Evolutionary conservation across 129 eudicot species (phyloP).

Genomic region (Tanacetum coccineum): DNA sequence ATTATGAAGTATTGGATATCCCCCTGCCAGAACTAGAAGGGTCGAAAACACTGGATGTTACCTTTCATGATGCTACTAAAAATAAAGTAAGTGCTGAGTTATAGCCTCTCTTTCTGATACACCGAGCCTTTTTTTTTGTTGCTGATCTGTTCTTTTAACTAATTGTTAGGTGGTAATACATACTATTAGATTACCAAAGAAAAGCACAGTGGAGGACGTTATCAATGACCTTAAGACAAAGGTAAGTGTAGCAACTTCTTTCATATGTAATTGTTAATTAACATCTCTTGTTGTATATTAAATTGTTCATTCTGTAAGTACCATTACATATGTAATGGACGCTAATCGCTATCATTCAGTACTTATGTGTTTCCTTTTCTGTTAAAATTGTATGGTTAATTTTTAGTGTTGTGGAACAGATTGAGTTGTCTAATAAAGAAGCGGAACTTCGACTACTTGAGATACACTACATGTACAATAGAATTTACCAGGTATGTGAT

Average conservation of each 20-base stretch:
- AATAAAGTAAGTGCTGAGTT: conserved; percentile 43
- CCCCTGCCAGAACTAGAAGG: conserved; percentile 58
- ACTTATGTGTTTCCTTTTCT: not conserved
- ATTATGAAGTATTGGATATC: conserved; percentile 68
- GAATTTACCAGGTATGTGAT: conserved; percentile 71
- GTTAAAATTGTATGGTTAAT: not conserved
- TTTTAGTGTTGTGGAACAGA: conserved; percentile 28
- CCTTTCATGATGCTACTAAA: conserved; percentile 40
- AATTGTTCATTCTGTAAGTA: not conserved
- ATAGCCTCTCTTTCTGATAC: not conserved
- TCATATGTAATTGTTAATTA: not conserved
- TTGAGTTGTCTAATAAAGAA: conserved; percentile 71
- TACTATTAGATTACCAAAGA: conserved; percentile 12
- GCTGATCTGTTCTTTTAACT: not conserved
- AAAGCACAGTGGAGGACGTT: conserved; percentile 28
- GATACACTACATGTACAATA: conserved; percentile 79
- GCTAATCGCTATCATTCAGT: not conserved
- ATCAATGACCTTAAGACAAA: conserved; percentile 55
- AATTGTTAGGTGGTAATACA: conserved; percentile 34
- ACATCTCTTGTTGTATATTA: not conserved
- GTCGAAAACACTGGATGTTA: conserved; percentile 2
- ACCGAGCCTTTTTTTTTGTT: not conserved
- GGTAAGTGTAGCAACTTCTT: conserved; percentile 25
- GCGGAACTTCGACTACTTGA: conserved; percentile 85
- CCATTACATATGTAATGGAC: not conserved